A percentile compares a stretch with the other conserved stretches of the same genome.
Conservation (phyloP, 371 early-diverging fungal genomes). For the Mortierella sp. region DNA sequence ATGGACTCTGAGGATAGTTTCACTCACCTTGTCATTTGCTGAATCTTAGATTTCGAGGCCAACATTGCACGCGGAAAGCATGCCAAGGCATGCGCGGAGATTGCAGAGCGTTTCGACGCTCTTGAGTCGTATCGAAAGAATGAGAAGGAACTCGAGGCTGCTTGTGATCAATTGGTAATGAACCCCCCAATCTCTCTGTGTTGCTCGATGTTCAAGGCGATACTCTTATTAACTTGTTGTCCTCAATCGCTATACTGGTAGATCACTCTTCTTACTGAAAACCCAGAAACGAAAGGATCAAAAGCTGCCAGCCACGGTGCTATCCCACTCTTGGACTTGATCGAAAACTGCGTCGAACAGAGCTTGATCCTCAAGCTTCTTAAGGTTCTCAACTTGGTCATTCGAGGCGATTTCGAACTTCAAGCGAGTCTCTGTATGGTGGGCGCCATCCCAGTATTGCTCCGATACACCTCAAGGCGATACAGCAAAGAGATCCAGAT, state of each 20-base stretch:
- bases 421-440: constrained; percentile 64
- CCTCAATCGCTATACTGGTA: constrained; percentile 3
- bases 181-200: not conserved
- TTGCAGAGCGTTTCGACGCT: constrained; percentile 51
- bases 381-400: constrained; percentile 59
- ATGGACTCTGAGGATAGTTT: no score
- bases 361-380: constrained; percentile 50
- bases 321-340: constrained; percentile 61
- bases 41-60: constrained; percentile 54
- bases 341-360: constrained; percentile 54
- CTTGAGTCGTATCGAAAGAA: constrained; percentile 42
- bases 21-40: not conserved
- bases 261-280: constrained; percentile 52
- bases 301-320: constrained; percentile 64
- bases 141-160: constrained; percentile 41
- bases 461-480: constrained; percentile 54
- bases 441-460: constrained; percentile 64
- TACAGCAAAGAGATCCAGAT: constrained; percentile 51
- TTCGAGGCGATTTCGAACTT: constrained; percentile 53
- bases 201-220: no score
- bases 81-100: constrained; percentile 46
- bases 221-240: no score
- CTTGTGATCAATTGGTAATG: constrained; percentile 54
- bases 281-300: constrained; percentile 57
- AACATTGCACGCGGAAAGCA: constrained; percentile 58